phyloP scores from a whole-genome alignment of 495 filamentous ascomycete genomes.

The Tricharina praecox region DNA sequence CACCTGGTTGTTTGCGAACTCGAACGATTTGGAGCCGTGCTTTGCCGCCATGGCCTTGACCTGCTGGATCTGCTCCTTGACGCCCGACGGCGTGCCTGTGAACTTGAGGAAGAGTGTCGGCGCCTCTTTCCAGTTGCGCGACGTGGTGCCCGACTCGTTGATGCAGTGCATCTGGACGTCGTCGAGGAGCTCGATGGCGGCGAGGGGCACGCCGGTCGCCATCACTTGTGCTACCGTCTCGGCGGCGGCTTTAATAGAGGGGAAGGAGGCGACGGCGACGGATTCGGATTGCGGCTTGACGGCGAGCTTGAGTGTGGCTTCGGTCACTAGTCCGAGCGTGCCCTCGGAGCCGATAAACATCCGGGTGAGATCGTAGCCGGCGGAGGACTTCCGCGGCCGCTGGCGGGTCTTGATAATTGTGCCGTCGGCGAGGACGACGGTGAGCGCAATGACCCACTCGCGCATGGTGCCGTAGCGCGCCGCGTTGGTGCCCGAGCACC shows the following conservation, averaged over 20 bases:
- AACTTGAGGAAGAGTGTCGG: slow-evolving; percentile 96
- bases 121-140: slow-evolving; percentile 52
- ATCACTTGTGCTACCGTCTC: slow-evolving; percentile 67
- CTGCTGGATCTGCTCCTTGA: slow-evolving; percentile 66
- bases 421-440: slow-evolving; percentile 83
- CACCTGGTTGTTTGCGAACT: slow-evolving; percentile 52
- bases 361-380: slow-evolving; percentile 73
- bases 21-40: slow-evolving; percentile 50
- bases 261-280: slow-evolving; percentile 77
- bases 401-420: slow-evolving; percentile 77
- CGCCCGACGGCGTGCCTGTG: slow-evolving; percentile 44
- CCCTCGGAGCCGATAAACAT: slow-evolving; percentile 87
- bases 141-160: slow-evolving; percentile 60
- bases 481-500: slow-evolving; percentile 84
- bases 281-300: slow-evolving; percentile 57
- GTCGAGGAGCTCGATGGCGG: slow-evolving; percentile 81
- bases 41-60: slow-evolving; percentile 49
- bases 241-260: slow-evolving; percentile 59
- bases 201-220: slow-evolving; percentile 61
- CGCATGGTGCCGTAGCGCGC: slow-evolving; percentile 93
- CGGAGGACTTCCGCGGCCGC: slow-evolving; percentile 59
- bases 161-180: slow-evolving; percentile 90
- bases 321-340: slow-evolving; percentile 76
- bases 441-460: slow-evolving; percentile 84
- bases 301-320: slow-evolving; percentile 68